These are phyloP conservation scores for Firmiana major DNA, from an alignment of 345 rosid species.

Conservation along the genomic window DNA sequence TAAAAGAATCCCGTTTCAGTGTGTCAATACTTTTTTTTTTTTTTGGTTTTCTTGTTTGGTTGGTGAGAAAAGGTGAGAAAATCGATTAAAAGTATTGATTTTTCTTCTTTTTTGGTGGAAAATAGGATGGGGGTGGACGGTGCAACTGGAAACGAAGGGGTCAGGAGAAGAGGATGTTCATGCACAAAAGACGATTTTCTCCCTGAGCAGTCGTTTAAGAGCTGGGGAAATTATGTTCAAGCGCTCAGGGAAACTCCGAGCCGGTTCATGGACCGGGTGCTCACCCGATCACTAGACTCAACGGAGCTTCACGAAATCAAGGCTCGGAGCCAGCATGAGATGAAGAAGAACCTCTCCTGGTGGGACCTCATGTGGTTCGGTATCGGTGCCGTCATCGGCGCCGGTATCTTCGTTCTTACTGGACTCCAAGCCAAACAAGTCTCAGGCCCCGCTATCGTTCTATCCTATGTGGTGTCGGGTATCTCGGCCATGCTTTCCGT, in stretches of 20 bases:
- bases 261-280: constrained; percentile 53
- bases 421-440: constrained; percentile 49
- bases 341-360: constrained; percentile 83
- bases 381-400: constrained; percentile 80
- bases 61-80: background rate
- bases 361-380: constrained; percentile 99
- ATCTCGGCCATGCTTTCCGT: constrained; percentile 91
- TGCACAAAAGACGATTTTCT: constrained; percentile 73
- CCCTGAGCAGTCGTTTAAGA: constrained; percentile 82
- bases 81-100: background rate
- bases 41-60: background rate
- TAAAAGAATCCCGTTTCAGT: background rate
- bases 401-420: constrained; percentile 88
- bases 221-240: constrained; percentile 47
- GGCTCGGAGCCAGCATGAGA: constrained; percentile 74
- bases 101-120: background rate
- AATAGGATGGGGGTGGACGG: constrained; percentile 7
- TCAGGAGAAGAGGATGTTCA: constrained; percentile 59
- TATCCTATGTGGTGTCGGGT: constrained; percentile 82
- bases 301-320: constrained; percentile 73
- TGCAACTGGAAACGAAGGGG: constrained; percentile 24
- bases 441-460: constrained; percentile 83
- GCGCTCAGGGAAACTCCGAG: constrained; percentile 63
- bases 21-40: background rate
- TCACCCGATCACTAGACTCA: constrained; percentile 65